A percentile compares a stretch with the other conserved stretches of the same genome.
phyloP scores from a whole-genome alignment of 495 filamentous ascomycete genomes.

The Wilcoxina mikolae region DNA sequence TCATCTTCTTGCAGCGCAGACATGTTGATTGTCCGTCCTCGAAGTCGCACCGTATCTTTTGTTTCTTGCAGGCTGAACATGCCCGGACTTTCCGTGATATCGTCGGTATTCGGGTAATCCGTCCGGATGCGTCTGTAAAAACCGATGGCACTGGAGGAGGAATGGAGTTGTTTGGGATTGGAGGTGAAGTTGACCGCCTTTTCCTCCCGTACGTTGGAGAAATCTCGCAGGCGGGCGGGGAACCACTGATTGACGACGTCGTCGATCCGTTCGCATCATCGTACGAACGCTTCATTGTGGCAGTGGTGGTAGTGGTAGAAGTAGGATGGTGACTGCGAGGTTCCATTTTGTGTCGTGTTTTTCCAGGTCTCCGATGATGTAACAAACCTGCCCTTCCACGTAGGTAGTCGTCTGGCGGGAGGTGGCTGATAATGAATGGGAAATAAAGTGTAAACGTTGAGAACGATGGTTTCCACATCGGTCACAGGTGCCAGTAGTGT shows the following conservation, averaged over 20 bases:
- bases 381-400: too few relatives aligned
- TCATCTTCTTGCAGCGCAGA: slow-evolving; percentile 29
- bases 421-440: too few relatives aligned
- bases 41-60: slow-evolving; percentile 32
- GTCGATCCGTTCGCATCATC: background rate
- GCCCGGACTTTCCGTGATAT: slow-evolving; percentile 28
- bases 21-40: slow-evolving; percentile 25
- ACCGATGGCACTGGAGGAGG: background rate
- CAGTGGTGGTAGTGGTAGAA: background rate
- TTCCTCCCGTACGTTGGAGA: background rate
- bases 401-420: too few relatives aligned
- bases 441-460: too few relatives aligned
- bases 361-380: too few relatives aligned
- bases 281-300: slow-evolving; percentile 4
- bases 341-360: background rate
- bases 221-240: background rate
- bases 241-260: background rate
- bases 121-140: slow-evolving; percentile 5
- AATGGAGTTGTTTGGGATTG: background rate
- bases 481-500: background rate
- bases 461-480: background rate
- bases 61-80: slow-evolving; percentile 30
- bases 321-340: background rate
- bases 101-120: slow-evolving; percentile 22
- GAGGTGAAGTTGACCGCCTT: slow-evolving; percentile 1